Percentiles rank a stretch among this genome's conserved stretches.
phyloP scores from a whole-genome alignment of 805 yeast species.

The Brettanomyces sp. region DNA sequence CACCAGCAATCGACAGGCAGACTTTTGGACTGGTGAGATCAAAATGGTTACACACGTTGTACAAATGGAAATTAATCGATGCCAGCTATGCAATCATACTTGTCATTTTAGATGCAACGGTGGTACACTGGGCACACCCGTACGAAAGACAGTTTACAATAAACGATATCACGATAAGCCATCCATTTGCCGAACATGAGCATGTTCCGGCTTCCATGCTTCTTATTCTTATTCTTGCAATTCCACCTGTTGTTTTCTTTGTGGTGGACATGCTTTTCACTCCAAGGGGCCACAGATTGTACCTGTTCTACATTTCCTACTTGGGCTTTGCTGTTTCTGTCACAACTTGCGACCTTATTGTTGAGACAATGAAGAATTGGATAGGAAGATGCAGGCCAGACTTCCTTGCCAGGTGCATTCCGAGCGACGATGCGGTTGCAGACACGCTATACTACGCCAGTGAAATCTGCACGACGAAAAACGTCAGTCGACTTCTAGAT shows the following conservation, averaged over 20 bases:
- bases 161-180: slow-evolving; percentile 68
- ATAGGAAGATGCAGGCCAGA: slow-evolving; percentile 92
- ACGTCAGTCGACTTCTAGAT: slow-evolving; percentile 35
- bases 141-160: slow-evolving; percentile 71
- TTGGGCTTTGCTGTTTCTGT: slow-evolving; percentile 59
- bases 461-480: slow-evolving; percentile 57
- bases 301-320: slow-evolving; percentile 53
- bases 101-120: slow-evolving; percentile 13
- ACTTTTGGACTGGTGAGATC: slow-evolving; percentile 16
- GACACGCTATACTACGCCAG: slow-evolving; percentile 47
- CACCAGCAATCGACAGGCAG: slow-evolving; percentile 16
- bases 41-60: slow-evolving; percentile 11
- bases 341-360: slow-evolving; percentile 49
- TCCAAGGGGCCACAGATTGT: slow-evolving; percentile 43
- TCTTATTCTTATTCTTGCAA: slow-evolving; percentile 40
- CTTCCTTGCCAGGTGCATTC: slow-evolving; percentile 76
- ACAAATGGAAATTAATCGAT: slow-evolving; percentile 21
- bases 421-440: slow-evolving; percentile 47
- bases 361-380: slow-evolving; percentile 72
- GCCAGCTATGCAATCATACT: slow-evolving; percentile 13
- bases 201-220: slow-evolving; percentile 53
- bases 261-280: slow-evolving; percentile 26
- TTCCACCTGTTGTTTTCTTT: slow-evolving; percentile 38
- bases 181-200: slow-evolving; percentile 72
- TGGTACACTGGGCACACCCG: slow-evolving; percentile 36